phyloP scores from a whole-genome alignment of 257 asterid species.

The Capsicum baccatum region DNA sequence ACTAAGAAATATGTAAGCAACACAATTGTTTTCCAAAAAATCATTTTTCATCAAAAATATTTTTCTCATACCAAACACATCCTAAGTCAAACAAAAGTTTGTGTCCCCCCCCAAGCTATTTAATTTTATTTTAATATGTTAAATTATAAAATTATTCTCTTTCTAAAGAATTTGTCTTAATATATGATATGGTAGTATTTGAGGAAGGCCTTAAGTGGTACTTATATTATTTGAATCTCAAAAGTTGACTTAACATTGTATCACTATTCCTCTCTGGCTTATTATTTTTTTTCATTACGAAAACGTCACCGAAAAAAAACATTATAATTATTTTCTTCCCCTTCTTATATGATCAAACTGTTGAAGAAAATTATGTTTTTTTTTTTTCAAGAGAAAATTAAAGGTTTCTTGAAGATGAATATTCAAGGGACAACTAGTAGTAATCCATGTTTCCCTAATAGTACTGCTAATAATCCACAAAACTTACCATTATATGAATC shows the following conservation, averaged over 20 bases:
- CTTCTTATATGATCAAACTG: neutral
- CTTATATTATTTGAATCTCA: constrained; percentile 38
- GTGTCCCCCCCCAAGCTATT: neutral
- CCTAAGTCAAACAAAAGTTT: neutral
- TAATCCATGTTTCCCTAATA: constrained; percentile 47
- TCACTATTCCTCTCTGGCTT: neutral
- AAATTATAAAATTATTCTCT: neutral
- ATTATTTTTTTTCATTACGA: neutral
- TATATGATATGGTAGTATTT: constrained; percentile 44
- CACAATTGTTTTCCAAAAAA: too few relatives aligned
- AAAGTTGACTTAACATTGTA: constrained; percentile 56
- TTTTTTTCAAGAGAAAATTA: neutral
- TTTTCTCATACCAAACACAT: too few relatives aligned
- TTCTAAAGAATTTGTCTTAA: constrained; percentile 38
- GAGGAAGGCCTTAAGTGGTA: constrained; percentile 71
- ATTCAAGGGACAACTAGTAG: constrained; percentile 30
- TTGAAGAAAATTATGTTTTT: neutral
- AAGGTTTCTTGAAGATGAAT: constrained; percentile 35
- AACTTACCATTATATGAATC: constrained; percentile 38
- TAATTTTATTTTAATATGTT: constrained; percentile 23
- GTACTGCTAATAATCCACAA: constrained; percentile 41
- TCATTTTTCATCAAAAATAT: too few relatives aligned
- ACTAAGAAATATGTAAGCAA: too few relatives aligned
- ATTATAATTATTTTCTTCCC: neutral
- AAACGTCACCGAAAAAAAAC: neutral